phyloP scores from a whole-genome alignment of 2,329 filamentous ascomycete genomes.

The Gremmenia infestans region DNA sequence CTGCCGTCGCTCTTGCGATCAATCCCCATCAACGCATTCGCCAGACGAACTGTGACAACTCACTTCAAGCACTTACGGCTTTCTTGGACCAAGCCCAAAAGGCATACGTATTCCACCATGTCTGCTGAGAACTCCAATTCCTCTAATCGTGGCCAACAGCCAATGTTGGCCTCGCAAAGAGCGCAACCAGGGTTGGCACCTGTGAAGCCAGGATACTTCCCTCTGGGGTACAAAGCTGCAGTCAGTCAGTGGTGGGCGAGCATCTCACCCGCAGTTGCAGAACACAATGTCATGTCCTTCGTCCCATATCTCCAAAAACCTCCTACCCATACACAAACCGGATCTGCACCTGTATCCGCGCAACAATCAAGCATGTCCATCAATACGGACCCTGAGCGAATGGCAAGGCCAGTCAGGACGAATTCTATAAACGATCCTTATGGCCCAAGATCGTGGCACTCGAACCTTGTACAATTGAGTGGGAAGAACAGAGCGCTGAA shows the following conservation, averaged over 20 bases:
- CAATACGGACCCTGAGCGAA: constrained; percentile 32
- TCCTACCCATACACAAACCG: constrained; percentile 50
- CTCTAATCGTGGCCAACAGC: constrained; percentile 37
- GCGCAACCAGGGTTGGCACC: constrained; percentile 33
- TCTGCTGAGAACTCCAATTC: constrained; percentile 22
- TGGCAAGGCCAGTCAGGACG: constrained; percentile 39
- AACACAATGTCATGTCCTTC: constrained; percentile 81
- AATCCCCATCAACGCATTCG: constrained; percentile 24
- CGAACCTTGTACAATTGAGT: constrained; percentile 74
- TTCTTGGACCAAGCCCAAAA: constrained; percentile 21
- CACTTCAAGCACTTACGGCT: constrained; percentile 26
- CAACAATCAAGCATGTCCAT: constrained; percentile 36
- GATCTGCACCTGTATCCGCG: constrained; percentile 43
- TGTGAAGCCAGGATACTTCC: constrained; percentile 54
- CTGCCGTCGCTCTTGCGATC: constrained; percentile 32
- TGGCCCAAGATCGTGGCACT: constrained; percentile 80
- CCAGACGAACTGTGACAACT: constrained; percentile 22
- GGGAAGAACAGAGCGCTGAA: constrained; percentile 87
- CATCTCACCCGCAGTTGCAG: constrained; percentile 75
- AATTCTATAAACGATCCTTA: constrained; percentile 64
- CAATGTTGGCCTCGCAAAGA: constrained; percentile 44
- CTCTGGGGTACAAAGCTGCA: constrained; percentile 85
- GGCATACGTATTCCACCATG: constrained; percentile 28
- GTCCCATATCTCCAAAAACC: constrained; percentile 76
- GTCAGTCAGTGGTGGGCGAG: constrained; percentile 92